phyloP scores from a whole-genome alignment of 148 eudicot species.

The Vaccinium vitisidaea region DNA sequence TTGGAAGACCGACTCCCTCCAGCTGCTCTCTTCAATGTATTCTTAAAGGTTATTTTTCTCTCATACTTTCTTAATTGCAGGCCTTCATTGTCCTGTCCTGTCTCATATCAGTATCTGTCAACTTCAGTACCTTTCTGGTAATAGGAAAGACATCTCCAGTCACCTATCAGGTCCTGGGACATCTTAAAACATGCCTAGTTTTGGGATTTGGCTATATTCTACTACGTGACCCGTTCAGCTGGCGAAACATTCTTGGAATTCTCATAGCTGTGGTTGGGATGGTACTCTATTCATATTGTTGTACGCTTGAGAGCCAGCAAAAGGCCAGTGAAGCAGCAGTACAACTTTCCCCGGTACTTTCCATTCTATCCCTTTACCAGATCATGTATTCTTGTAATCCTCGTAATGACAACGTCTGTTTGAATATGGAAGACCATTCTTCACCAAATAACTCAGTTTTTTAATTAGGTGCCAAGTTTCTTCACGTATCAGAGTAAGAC shows the following conservation, averaged over 20 bases:
- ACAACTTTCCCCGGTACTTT: conserved; percentile 59
- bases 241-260: conserved; percentile 87
- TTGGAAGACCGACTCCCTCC: neutral
- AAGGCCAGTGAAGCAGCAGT: conserved; percentile 57
- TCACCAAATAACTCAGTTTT: neutral
- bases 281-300: conserved; percentile 79
- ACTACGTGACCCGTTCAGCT: conserved; percentile 81
- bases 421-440: neutral
- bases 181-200: conserved; percentile 89
- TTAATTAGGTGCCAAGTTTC: neutral
- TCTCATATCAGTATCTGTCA: conserved; percentile 83
- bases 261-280: conserved; percentile 79
- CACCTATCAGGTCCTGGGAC: conserved; percentile 92
- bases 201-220: conserved; percentile 82
- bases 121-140: conserved; percentile 92
- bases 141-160: conserved; percentile 98
- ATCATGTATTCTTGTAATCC: neutral
- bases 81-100: conserved; percentile 82
- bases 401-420: neutral
- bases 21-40: neutral
- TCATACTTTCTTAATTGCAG: conserved; percentile 38
- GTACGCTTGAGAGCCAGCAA: conserved; percentile 61
- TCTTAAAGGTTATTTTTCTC: neutral
- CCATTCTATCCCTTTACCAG: conserved; percentile 7
- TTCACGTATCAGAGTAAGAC: neutral